phyloP scores from a whole-genome alignment of 768 basidiomycete species.

The Boletus reticuloceps region DNA sequence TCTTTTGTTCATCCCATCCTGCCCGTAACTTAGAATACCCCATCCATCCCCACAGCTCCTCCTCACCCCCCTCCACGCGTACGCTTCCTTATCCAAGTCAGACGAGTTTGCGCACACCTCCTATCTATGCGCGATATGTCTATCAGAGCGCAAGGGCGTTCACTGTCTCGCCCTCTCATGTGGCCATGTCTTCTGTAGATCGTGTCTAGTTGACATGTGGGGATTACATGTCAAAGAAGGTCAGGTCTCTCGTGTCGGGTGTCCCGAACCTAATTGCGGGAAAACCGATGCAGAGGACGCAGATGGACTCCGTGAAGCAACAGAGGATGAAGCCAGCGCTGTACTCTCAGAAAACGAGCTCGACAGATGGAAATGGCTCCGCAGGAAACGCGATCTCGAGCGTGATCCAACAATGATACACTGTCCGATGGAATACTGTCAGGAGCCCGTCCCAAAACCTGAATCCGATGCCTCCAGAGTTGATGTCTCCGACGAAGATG shows the following conservation, averaged over 20 bases:
- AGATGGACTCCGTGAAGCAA: slow-evolving; percentile 43
- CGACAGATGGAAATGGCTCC: slow-evolving; percentile 75
- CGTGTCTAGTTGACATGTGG: slow-evolving; percentile 83
- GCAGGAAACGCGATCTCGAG: slow-evolving; percentile 69
- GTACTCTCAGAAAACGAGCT: slow-evolving; percentile 66
- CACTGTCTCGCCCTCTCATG: slow-evolving; percentile 72
- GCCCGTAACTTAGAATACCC: slow-evolving; percentile 30
- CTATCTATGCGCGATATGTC: slow-evolving; percentile 75
- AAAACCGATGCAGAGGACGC: slow-evolving; percentile 39
- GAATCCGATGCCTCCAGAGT: slow-evolving; percentile 13
- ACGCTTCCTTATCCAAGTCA: slow-evolving; percentile 47
- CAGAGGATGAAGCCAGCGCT: slow-evolving; percentile 68
- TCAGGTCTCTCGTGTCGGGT: slow-evolving; percentile 69
- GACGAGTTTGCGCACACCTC: slow-evolving; percentile 60
- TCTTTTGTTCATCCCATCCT: slow-evolving; percentile 25
- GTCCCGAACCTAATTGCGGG: slow-evolving; percentile 79
- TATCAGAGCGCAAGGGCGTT: slow-evolving; percentile 69
- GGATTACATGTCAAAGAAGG: slow-evolving; percentile 77
- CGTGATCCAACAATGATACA: slow-evolving; percentile 76
- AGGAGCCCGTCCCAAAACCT: slow-evolving; percentile 71
- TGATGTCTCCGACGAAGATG: slow-evolving; percentile 41
- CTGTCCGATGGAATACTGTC: slow-evolving; percentile 81
- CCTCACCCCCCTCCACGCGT: slow-evolving; percentile 43
- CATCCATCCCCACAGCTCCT: slow-evolving; percentile 59
- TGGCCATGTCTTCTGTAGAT: slow-evolving; percentile 79